Evolutionary conservation across 805 yeast species (phyloP).

Genomic region (Danielia reshetovae): DNA sequence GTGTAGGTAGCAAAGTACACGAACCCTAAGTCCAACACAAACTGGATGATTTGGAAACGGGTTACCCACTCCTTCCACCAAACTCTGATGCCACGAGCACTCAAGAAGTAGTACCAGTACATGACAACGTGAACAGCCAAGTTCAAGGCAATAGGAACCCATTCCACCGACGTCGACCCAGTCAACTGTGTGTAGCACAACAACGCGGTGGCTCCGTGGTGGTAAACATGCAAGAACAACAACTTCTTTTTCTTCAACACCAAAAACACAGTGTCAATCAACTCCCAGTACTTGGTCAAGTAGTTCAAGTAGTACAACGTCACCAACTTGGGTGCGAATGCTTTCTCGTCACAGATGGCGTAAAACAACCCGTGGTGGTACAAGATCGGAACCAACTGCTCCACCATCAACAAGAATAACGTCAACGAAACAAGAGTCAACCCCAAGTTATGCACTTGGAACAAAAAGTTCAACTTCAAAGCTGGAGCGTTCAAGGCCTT

Average conservation of each 20-base stretch:
- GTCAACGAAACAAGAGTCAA: conserved; percentile 66
- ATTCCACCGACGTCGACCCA: conserved; percentile 86
- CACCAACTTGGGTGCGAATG: conserved; percentile 83
- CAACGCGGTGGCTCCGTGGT: conserved; percentile 97
- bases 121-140: conserved; percentile 90
- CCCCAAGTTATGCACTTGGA: conserved; percentile 80
- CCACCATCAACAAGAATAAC: conserved; percentile 67
- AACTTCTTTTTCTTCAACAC: conserved; percentile 89
- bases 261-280: conserved; percentile 85
- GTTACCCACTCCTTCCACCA: conserved; percentile 99
- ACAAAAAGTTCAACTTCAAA: conserved; percentile 66
- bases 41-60: conserved; percentile 90
- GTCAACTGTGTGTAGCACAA: conserved; percentile 89
- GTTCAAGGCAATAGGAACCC: conserved; percentile 92
- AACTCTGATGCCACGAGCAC: conserved; percentile 89
- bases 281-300: conserved; percentile 83
- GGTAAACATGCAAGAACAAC: conserved; percentile 92
- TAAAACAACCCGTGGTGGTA: conserved; percentile 71
- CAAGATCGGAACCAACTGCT: conserved; percentile 81
- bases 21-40: conserved; percentile 80
- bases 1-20: conserved; percentile 94
- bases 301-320: conserved; percentile 87
- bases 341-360: conserved; percentile 71
- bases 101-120: conserved; percentile 96
- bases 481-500: conserved; percentile 52